These are phyloP conservation scores for Erodium texanum DNA, from an alignment of 441 rosid species.

Conservation along the genomic window DNA sequence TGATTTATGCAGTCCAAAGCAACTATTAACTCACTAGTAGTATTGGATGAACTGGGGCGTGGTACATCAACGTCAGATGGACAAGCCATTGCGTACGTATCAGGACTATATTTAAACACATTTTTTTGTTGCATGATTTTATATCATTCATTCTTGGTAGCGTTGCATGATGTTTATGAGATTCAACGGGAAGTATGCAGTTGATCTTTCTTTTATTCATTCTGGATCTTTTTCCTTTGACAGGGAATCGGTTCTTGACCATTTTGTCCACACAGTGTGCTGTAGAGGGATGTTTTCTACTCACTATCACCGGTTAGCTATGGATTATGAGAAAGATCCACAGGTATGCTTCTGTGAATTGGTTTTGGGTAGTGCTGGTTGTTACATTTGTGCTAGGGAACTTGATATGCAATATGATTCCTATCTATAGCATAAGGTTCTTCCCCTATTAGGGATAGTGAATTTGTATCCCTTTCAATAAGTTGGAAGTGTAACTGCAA, in stretches of 20 bases:
- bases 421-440: not conserved
- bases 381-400: not conserved
- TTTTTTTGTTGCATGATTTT: not conserved
- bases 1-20: constrained; percentile 61
- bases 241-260: constrained; percentile 92
- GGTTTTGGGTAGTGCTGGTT: not conserved
- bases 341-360: constrained; percentile 35
- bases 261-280: constrained; percentile 66
- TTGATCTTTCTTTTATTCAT: constrained; percentile 21
- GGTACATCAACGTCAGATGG: constrained; percentile 99
- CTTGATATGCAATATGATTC: no score
- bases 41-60: constrained; percentile 92
- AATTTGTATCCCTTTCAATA: not conserved
- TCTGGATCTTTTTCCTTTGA: constrained; percentile 15
- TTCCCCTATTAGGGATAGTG: not conserved
- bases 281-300: constrained; percentile 97
- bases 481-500: not conserved
- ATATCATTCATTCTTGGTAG: constrained; percentile 2
- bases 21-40: constrained; percentile 73
- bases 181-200: constrained; percentile 1
- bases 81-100: constrained; percentile 93
- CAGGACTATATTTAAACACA: constrained; percentile 4
- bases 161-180: not conserved
- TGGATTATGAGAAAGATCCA: constrained; percentile 57
- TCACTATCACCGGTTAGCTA: constrained; percentile 85